phyloP scores from a whole-genome alignment of 495 filamentous ascomycete genomes.

The Penicillium desertorum region DNA sequence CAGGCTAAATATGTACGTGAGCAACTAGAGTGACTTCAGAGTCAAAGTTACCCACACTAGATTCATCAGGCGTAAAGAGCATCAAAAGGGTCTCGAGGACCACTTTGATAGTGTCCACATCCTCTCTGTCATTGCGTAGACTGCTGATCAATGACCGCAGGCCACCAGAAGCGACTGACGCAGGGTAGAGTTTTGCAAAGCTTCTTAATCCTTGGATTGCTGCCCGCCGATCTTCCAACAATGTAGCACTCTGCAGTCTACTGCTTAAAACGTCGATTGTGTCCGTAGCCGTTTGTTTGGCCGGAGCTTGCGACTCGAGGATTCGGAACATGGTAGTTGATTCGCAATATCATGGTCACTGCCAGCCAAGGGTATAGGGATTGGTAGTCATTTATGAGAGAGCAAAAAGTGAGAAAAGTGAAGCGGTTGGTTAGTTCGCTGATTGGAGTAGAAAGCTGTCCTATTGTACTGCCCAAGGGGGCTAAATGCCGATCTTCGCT shows the following conservation, averaged over 20 bases:
- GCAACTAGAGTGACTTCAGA: slow-evolving; percentile 10
- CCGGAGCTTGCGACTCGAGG: slow-evolving; percentile 78
- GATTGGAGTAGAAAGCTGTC: slow-evolving; percentile 30
- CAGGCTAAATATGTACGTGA: slow-evolving; percentile 57
- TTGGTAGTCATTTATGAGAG: slow-evolving; percentile 34
- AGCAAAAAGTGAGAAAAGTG: slow-evolving; percentile 7
- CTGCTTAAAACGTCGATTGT: slow-evolving; percentile 87
- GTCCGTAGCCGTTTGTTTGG: slow-evolving; percentile 92
- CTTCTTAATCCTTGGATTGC: slow-evolving; percentile 90
- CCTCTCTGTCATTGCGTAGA: slow-evolving; percentile 82
- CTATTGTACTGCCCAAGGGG: slow-evolving; percentile 23
- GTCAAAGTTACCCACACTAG: slow-evolving; percentile 53
- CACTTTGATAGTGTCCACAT: slow-evolving; percentile 94
- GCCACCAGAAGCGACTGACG: slow-evolving; percentile 90
- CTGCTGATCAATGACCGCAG: slow-evolving; percentile 82
- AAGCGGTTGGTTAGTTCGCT: slow-evolving; percentile 8
- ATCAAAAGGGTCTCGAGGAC: slow-evolving; percentile 92
- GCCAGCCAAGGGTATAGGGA: slow-evolving; percentile 32
- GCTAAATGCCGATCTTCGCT: slow-evolving; percentile 22
- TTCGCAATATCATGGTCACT: slow-evolving; percentile 50
- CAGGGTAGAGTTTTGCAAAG: slow-evolving; percentile 94
- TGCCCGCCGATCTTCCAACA: slow-evolving; percentile 90
- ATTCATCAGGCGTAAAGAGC: slow-evolving; percentile 77
- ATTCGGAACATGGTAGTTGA: slow-evolving; percentile 75
- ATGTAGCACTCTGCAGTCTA: slow-evolving; percentile 79